Percentiles rank a stretch among this genome's conserved stretches.
phyloP scores from a whole-genome alignment of 345 rosid species.

The Rhizophora apiculata region DNA sequence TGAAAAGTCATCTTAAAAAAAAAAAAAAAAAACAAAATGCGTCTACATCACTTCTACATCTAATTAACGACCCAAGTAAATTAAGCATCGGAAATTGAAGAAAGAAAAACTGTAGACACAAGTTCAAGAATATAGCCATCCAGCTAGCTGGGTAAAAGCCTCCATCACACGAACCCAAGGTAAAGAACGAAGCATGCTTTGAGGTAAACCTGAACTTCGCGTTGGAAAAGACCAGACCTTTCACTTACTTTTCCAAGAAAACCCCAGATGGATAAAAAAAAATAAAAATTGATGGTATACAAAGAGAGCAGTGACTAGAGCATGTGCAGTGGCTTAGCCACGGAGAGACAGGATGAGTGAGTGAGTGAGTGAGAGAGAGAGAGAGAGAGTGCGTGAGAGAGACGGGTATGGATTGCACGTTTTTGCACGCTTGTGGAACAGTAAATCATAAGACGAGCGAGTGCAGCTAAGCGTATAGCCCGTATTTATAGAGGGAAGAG shows the following conservation, averaged over 20 bases:
- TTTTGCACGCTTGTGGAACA: constrained; percentile 34
- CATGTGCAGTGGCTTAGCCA: not conserved
- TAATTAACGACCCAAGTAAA: no score
- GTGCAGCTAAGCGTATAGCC: not conserved
- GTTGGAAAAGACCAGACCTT: constrained; percentile 32
- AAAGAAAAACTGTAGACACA: no score
- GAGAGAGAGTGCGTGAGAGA: not conserved
- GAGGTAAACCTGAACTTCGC: constrained; percentile 8
- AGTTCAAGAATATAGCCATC: not conserved
- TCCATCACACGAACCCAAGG: not conserved
- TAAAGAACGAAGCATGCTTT: not conserved
- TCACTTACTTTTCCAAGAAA: constrained; percentile 48
- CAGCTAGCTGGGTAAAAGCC: not conserved
- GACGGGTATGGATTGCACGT: constrained; percentile 9
- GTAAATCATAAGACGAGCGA: constrained; percentile 7
- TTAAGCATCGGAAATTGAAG: no score
- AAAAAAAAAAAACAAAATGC: no score
- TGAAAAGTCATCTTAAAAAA: no score
- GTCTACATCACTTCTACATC: no score
- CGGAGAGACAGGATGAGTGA: not conserved
- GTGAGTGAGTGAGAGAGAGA: not conserved
- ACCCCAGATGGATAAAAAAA: constrained; percentile 5
- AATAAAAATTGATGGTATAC: not conserved
- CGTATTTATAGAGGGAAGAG: constrained; percentile 7
- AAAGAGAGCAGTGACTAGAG: not conserved